These are phyloP conservation scores for Candolleomyces aberdarensis DNA, from an alignment of 768 basidiomycete genomes.

Conservation along the genomic window DNA sequence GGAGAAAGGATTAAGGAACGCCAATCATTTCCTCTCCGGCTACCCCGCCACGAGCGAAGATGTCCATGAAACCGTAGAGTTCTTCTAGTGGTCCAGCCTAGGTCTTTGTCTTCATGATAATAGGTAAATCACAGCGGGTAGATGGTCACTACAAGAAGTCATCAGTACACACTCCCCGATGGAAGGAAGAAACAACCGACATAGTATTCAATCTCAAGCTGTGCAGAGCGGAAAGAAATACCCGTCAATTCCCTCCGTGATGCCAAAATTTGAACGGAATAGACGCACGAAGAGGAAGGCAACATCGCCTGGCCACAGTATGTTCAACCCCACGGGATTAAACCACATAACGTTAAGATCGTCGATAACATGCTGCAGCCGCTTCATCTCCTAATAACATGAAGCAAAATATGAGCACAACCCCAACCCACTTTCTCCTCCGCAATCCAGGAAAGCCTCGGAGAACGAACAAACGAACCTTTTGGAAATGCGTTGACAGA, in stretches of 20 bases:
- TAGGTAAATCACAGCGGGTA: no score
- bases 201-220: conserved; percentile 97
- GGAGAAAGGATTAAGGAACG: not conserved
- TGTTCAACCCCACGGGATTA: conserved; percentile 84
- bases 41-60: conserved; percentile 2
- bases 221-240: not conserved
- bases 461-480: conserved; percentile 38
- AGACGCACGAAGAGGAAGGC: conserved; percentile 82
- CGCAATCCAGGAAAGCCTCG: no score
- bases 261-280: conserved; percentile 4
- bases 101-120: no score
- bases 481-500: conserved; percentile 73
- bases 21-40: not conserved
- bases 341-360: conserved; percentile 69
- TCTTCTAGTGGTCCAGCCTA: no score
- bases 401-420: not conserved
- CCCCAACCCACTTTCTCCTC: not conserved
- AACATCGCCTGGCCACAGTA: conserved; percentile 79
- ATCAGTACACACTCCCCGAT: not conserved
- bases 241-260: not conserved
- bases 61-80: not conserved
- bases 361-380: conserved; percentile 60
- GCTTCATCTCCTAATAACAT: conserved; percentile 66
- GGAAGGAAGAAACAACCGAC: conserved; percentile 42
- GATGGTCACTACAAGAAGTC: not conserved